A percentile compares a stretch with the other conserved stretches of the same genome.
Evolutionary conservation across 257 asterid genomes (phyloP).

Genomic region (Echites panduratus): DNA sequence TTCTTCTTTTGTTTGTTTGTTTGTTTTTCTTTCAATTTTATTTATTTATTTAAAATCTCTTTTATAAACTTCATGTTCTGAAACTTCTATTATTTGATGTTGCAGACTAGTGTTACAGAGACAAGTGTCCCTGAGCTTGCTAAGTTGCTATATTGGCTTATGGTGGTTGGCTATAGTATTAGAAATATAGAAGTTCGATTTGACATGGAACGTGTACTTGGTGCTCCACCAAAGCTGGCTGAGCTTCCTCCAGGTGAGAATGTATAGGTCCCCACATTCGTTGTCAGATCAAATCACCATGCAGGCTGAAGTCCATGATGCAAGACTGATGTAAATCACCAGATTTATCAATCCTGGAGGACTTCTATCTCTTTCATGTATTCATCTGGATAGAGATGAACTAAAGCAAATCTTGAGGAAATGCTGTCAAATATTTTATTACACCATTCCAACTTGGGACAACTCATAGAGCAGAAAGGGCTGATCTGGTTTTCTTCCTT

Average conservation of each 20-base stretch:
- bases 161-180: slow-evolving; percentile 96
- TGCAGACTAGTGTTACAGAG: slow-evolving; percentile 85
- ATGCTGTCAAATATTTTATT: background rate
- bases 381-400: background rate
- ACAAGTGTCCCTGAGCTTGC: slow-evolving; percentile 90
- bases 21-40: too few species aligned
- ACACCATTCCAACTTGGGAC: background rate
- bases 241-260: slow-evolving; percentile 96
- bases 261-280: slow-evolving; percentile 29
- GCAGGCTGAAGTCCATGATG: background rate
- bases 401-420: background rate
- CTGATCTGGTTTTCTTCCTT: background rate
- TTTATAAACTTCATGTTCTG: background rate
- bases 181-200: slow-evolving; percentile 94
- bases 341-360: background rate
- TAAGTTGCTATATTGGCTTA: slow-evolving; percentile 93
- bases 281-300: background rate
- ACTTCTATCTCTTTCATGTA: background rate
- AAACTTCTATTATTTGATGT: slow-evolving; percentile 9
- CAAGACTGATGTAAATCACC: slow-evolving; percentile 1
- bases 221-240: slow-evolving; percentile 67
- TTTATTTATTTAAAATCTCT: background rate
- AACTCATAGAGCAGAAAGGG: background rate
- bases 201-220: slow-evolving; percentile 97
- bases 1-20: background rate